Evolutionary conservation across 768 basidiomycete genomes (phyloP).

Genomic region (Phaeotremella fagi): DNA sequence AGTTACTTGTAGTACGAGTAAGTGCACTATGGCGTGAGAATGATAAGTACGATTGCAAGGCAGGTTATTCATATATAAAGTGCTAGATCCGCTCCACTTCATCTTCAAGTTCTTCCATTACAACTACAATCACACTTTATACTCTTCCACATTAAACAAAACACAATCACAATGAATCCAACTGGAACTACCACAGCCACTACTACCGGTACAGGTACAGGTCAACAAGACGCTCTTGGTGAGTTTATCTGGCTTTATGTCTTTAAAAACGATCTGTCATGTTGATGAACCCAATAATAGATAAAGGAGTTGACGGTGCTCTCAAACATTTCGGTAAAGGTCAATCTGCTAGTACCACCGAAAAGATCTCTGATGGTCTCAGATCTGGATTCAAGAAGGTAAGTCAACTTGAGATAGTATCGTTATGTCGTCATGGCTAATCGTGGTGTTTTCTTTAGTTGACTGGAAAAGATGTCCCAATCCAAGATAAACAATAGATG

Average conservation of each 20-base stretch:
- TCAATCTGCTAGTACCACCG: conserved; percentile 23
- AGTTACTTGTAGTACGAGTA: no score
- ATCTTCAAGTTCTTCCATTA: not conserved
- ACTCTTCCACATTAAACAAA: no score
- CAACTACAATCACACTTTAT: not conserved
- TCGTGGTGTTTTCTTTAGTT: conserved; percentile 1
- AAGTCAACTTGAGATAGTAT: not conserved
- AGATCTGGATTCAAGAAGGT: conserved; percentile 34
- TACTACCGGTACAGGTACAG: conserved; percentile 3
- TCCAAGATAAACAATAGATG: conserved; percentile 17
- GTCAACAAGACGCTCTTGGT: conserved; percentile 23
- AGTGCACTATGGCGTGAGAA: no score
- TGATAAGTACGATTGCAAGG: no score
- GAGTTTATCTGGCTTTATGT: conserved; percentile 1
- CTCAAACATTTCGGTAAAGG: conserved; percentile 21
- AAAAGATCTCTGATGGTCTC: conserved; percentile 40
- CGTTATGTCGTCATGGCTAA: not conserved
- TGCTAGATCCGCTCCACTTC: no score
- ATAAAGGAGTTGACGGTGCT: conserved; percentile 20
- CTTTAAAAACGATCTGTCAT: not conserved
- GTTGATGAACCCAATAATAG: not conserved
- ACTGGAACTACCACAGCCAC: not conserved
- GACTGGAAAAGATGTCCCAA: conserved; percentile 27
- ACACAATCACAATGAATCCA: no score
- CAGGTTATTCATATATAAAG: no score